These are phyloP conservation scores for Cyclanthera cordifolia DNA, from an alignment of 306 rosid species.

Conservation along the genomic window DNA sequence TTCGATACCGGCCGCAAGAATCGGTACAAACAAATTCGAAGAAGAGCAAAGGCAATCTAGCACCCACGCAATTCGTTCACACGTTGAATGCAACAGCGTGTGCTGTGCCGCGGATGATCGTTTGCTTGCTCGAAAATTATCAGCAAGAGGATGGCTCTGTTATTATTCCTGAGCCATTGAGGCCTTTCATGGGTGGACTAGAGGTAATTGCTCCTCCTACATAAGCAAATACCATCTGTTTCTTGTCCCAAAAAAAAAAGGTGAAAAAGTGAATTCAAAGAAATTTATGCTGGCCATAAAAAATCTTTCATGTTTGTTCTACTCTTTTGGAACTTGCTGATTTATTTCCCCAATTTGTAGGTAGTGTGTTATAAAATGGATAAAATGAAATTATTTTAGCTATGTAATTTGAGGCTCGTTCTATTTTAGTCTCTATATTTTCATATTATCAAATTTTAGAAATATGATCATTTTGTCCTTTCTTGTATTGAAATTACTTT, in stretches of 20 bases:
- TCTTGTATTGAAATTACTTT: no score
- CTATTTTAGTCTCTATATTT: no score
- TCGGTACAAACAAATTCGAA: slow-evolving; percentile 27
- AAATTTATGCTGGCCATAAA: not conserved
- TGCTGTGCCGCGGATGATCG: slow-evolving; percentile 80
- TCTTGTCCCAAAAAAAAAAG: not conserved
- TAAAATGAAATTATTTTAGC: no score
- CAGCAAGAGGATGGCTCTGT: slow-evolving; percentile 82
- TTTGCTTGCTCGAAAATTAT: slow-evolving; percentile 74
- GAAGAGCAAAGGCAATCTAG: slow-evolving; percentile 50
- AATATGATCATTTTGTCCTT: no score
- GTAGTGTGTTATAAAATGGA: no score
- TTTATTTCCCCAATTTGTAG: not conserved
- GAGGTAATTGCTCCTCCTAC: slow-evolving; percentile 41
- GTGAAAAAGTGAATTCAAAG: not conserved
- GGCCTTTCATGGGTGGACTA: slow-evolving; percentile 76
- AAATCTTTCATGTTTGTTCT: not conserved
- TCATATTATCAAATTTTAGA: no score
- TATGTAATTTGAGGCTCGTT: no score
- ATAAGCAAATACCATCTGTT: not conserved
- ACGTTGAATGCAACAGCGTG: slow-evolving; percentile 94
- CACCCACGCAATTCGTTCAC: slow-evolving; percentile 73
- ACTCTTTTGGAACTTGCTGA: not conserved
- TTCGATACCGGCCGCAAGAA: slow-evolving; percentile 69
- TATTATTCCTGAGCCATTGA: slow-evolving; percentile 61